Evolutionary conservation across 2,329 filamentous ascomycete genomes (phyloP), one percentile per base, ranked within the genome.

Genomic region (Cylindrodendrum hubeiense): DNA sequence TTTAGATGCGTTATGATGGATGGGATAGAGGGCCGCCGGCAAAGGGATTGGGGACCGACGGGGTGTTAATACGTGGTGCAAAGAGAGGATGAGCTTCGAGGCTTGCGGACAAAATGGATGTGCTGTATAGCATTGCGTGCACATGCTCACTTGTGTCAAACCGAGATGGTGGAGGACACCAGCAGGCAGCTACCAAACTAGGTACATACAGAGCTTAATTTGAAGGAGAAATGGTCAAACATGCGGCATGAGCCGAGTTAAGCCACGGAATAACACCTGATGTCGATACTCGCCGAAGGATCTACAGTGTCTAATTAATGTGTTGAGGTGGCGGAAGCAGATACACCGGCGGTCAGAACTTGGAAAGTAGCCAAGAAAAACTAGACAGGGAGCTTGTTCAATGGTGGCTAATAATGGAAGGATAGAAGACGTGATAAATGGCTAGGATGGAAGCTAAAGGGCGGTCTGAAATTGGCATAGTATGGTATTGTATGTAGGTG

Each of bases 1-100:
- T 39, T 67, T 59, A 58, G 62, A 60, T 60, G 43, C 50, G 56
- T 50, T 39, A 56, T 60, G 62, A 52, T 44, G 43, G 52, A 39
- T 41, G 44, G 39, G 17, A n/a, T 28, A 41, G 26, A 43, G 41
- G 44, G 26, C 6, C 15, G 44, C 39, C 26, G 21, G 41, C 17
- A 24, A 51, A 28, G 39, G 24, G 41, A 30, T 4, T 13, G 34
- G 33, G 33, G 47, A 46, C 21, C 24, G 43, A 24, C 19, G 13
- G 49, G 21, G 60, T 54, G 60, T 58, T 64, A 64, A 64, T 59
- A 51, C 28, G 46, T 33, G 39, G 33, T 54, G 43, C 55, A 55
- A 22, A 28, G 55, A 57, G 44, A 52, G n/a, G 41, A 54, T 26
- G 39, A 26, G 41, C 50, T 46, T 58, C 22, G 13, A 17, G 39